phyloP scores from a whole-genome alignment of 148 eudicot genomes.

The Fallopia convolvulus region DNA sequence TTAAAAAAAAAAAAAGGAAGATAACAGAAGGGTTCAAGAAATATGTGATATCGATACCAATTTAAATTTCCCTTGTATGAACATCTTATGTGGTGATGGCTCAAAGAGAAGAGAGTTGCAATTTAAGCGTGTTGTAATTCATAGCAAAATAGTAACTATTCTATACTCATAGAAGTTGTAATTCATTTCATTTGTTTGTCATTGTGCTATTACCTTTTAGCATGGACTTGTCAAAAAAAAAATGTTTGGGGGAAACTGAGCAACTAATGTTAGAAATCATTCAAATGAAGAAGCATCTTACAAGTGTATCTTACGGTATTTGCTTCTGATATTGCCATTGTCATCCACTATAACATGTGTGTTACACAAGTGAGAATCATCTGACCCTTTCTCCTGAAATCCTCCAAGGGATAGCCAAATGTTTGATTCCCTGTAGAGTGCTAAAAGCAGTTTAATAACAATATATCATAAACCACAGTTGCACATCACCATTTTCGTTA shows the following conservation, averaged over 20 bases:
- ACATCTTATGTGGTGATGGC: neutral
- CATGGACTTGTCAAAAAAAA: neutral
- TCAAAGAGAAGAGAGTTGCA: conserved; percentile 1
- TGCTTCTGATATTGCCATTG: conserved; percentile 59
- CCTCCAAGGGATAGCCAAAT: conserved; percentile 98
- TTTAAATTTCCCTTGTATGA: neutral
- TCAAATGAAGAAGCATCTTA: conserved; percentile 29
- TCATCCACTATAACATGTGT: conserved; percentile 86
- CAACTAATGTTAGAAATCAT: neutral
- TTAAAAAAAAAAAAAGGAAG: neutral
- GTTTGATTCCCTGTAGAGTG: conserved; percentile 53
- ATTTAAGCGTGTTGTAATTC: neutral
- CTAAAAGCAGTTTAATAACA: neutral
- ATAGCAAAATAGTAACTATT: neutral
- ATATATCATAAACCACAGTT: neutral
- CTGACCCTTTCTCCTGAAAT: conserved; percentile 82
- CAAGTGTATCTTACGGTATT: conserved; percentile 76
- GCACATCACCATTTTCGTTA: neutral
- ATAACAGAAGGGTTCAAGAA: neutral
- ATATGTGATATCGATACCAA: neutral
- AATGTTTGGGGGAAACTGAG: neutral
- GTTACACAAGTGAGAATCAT: conserved; percentile 75
- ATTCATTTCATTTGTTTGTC: neutral
- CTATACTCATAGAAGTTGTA: neutral
- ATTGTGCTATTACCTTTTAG: neutral